Conservation (phyloP, 192 early-diverging fungal species). For the Phycomyces nitens region DNA sequence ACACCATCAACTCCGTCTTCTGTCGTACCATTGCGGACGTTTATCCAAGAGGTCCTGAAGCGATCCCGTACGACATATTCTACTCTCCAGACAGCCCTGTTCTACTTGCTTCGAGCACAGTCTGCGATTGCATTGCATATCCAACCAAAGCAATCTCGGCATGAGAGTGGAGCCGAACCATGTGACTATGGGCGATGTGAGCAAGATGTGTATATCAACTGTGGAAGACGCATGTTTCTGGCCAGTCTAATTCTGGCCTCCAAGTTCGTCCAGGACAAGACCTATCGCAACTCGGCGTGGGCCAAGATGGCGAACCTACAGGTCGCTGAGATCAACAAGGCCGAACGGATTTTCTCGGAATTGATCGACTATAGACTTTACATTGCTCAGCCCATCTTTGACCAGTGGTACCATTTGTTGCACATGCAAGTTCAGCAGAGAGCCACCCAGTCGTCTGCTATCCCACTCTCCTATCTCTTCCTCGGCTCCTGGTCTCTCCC, state of each 20-base stretch:
- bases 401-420: conserved; percentile 35
- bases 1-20: conserved; percentile 26
- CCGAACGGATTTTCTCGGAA: conserved; percentile 78
- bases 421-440: conserved; percentile 20
- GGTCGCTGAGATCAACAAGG: conserved; percentile 76
- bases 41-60: conserved; percentile 72
- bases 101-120: conserved; percentile 58
- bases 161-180: conserved; percentile 1
- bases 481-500: not conserved
- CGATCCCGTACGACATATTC: conserved; percentile 76
- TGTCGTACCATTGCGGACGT: conserved; percentile 55
- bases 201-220: conserved; percentile 45
- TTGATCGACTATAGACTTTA: conserved; percentile 80
- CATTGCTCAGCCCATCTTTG: conserved; percentile 46
- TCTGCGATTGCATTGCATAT: conserved; percentile 24
- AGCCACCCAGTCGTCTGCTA: not conserved
- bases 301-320: conserved; percentile 84
- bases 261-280: conserved; percentile 86
- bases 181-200: not conserved
- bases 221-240: conserved; percentile 82
- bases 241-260: conserved; percentile 82
- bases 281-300: conserved; percentile 89
- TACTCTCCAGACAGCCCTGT: conserved; percentile 73
- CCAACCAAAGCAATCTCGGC: not conserved
- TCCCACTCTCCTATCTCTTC: not conserved